Base-by-base conservation (phyloP, 805 yeast genomes). In the Schwanniomyces occidentalis region DNA sequence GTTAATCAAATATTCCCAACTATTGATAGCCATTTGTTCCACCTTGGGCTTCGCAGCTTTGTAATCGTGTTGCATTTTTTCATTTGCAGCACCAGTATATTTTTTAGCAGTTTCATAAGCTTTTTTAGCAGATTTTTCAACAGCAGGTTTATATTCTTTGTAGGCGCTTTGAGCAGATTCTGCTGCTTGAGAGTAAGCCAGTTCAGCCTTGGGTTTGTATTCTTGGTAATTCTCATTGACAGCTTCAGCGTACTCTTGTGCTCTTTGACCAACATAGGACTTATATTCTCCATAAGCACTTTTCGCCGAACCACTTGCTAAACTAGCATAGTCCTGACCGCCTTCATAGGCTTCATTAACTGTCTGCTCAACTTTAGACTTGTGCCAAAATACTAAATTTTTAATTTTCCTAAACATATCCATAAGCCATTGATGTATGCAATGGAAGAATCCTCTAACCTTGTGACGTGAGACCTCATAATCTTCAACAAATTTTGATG, bases 1-100 rank as follows among this genome's bases (percentile, higher is more conserved):
- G 17, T 63, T 54, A 35, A 71, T 59, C 6, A 51, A 28, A 18
- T 27, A 21, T 13, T 16, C 15, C 45, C 42, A 22, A 34, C 35
- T 32, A 21, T 27, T 35, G 9, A 24, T 23, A 12, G 30, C 34
- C 4, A 32, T 40, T 8, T 37, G 34, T 9, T 35, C 33, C n/a
- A n/a, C n/a, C n/a, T n/a, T n/a, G n/a, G n/a, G n/a, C n/a, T n/a
- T n/a, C 8, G 30, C 22, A 10, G 17, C 34, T 7, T 20, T 7
- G 14, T 26, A 22, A 4, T 30, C 31, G 12, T 10, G 21, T 6
- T 14, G 16, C 4, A 26, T 8, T 14, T 27, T 33, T 16, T 34
- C 37, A 17, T 38, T 30, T 2, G 34, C 32, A 19, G 19, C 20
- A 6, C 32, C 25, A 17, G 37, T 38, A 10, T 28, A 27, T 6